A percentile compares a stretch with the other conserved stretches of the same genome.
Conservation (phyloP, 106 monocot genomes). For the Cymbidium sinense region DNA sequence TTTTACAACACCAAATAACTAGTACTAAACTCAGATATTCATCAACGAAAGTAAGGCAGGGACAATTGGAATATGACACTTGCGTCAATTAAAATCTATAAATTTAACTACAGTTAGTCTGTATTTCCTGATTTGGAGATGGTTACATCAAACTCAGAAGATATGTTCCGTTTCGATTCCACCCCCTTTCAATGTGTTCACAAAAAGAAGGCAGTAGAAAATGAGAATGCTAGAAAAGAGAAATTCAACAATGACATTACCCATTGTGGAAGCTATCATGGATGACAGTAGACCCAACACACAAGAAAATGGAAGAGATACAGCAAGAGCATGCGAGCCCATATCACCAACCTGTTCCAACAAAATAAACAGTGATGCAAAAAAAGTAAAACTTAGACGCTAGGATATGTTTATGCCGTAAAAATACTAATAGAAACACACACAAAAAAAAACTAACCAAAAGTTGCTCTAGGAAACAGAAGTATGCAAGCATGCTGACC, state of each 20-base stretch:
- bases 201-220: background rate
- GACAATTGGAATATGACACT: background rate
- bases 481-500: constrained; percentile 99
- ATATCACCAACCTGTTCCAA: constrained; percentile 62
- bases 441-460: constrained; percentile 39
- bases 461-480: constrained; percentile 99
- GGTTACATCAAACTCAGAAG: background rate
- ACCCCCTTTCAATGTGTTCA: background rate
- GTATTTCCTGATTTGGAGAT: background rate
- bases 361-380: constrained; percentile 4
- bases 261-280: constrained; percentile 93
- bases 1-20: background rate
- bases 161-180: background rate
- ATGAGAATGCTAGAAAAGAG: background rate
- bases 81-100: background rate
- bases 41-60: background rate
- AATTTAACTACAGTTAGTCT: background rate
- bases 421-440: background rate
- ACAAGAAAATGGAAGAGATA: constrained; percentile 97
- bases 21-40: background rate
- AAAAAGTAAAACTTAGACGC: background rate
- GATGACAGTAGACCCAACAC: constrained; percentile 94
- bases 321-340: constrained; percentile 75
- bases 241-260: constrained; percentile 29
- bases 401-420: background rate